Evolutionary conservation across 2,329 filamentous ascomycete species (phyloP).

Genomic region (Rosellinia necatrix): DNA sequence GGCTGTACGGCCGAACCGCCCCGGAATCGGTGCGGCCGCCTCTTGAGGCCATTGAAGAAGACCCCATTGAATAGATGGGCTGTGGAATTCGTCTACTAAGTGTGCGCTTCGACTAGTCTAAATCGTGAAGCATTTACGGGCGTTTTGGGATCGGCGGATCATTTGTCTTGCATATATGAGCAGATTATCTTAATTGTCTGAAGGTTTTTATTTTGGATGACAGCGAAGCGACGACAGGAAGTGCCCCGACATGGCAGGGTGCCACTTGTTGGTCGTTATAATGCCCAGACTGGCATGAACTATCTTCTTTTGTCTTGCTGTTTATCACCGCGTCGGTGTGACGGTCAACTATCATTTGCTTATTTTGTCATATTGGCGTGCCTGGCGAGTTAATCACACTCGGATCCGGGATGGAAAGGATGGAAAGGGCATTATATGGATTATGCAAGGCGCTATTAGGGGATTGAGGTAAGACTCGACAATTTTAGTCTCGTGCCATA

Average conservation of each 20-base stretch:
- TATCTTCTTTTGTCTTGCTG: conserved; percentile 16
- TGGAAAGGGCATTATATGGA: conserved; percentile 14
- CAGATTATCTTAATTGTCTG: conserved; percentile 26
- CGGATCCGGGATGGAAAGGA: conserved; percentile 16
- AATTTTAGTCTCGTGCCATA: conserved; percentile 3
- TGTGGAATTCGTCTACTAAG: conserved; percentile 13
- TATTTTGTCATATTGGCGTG: conserved; percentile 19
- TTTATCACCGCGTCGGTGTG: conserved; percentile 14
- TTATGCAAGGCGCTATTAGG: conserved; percentile 26
- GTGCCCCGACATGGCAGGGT: conserved; percentile 12
- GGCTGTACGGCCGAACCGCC: conserved; percentile 61
- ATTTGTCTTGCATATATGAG: conserved; percentile 28
- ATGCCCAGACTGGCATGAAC: conserved; percentile 16
- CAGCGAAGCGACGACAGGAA: conserved; percentile 21
- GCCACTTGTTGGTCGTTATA: conserved; percentile 1
- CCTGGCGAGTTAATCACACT: conserved; percentile 7
- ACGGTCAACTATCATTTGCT: conserved; percentile 13
- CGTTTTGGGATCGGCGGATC: conserved; percentile 31
- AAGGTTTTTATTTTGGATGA: conserved; percentile 11
- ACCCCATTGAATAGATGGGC: conserved; percentile 46
- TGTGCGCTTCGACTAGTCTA: conserved; percentile 7
- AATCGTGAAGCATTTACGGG: conserved; percentile 38
- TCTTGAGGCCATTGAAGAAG: conserved; percentile 57
- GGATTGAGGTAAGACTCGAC: conserved; percentile 10
- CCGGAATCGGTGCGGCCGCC: conserved; percentile 61